A percentile compares a stretch with the other conserved stretches of the same genome.
phyloP scores from a whole-genome alignment of 2,329 filamentous ascomycete genomes.

The Fusarium sp. region DNA sequence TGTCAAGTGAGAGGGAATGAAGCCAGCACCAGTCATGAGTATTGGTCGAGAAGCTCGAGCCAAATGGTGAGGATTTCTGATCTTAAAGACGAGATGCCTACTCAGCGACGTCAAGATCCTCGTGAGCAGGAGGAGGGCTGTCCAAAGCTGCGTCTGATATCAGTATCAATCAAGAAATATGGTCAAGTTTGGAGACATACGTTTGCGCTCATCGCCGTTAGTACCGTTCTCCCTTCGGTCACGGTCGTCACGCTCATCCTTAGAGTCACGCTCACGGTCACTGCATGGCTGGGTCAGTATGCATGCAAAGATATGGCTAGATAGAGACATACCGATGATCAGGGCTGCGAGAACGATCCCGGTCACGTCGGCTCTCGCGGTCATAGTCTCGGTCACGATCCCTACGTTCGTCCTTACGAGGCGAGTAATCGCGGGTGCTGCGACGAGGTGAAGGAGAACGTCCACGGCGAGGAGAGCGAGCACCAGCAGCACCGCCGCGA shows the following conservation, averaged over 20 bases:
- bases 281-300: conserved; percentile 48
- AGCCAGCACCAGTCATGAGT: conserved; percentile 41
- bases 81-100: conserved; percentile 51
- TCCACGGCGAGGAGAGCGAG: conserved; percentile 74
- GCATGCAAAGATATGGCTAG: neutral
- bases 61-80: conserved; percentile 21
- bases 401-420: conserved; percentile 87
- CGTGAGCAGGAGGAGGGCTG: conserved; percentile 84
- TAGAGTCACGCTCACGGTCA: conserved; percentile 68
- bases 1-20: conserved; percentile 41
- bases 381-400: conserved; percentile 85
- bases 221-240: conserved; percentile 81
- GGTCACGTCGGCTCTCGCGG: conserved; percentile 79
- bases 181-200: conserved; percentile 60
- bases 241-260: conserved; percentile 78
- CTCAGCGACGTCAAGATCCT: conserved; percentile 96
- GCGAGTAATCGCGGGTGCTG: conserved; percentile 83
- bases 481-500: conserved; percentile 57
- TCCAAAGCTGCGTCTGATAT: conserved; percentile 68
- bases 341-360: conserved; percentile 81
- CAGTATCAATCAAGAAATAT: conserved; percentile 30
- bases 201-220: conserved; percentile 92
- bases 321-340: conserved; percentile 65
- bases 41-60: conserved; percentile 38
- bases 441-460: conserved; percentile 85